These are phyloP conservation scores for Pichia cabralensis DNA, from an alignment of 805 yeast species.

Conservation along the genomic window DNA sequence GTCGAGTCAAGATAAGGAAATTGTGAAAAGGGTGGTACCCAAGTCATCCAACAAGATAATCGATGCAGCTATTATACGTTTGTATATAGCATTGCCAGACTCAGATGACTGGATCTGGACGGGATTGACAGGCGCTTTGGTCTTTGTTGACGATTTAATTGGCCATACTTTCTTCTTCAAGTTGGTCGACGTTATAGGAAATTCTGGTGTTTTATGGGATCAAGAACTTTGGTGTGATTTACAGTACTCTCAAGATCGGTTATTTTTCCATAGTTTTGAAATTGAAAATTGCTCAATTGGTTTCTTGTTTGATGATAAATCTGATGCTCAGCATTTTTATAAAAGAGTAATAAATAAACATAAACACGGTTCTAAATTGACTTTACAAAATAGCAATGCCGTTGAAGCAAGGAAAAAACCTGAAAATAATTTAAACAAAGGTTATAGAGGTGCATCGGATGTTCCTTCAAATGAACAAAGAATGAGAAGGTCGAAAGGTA, in stretches of 20 bases:
- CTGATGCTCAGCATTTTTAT: constrained; percentile 77
- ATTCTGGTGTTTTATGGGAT: constrained; percentile 91
- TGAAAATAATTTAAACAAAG: constrained; percentile 31
- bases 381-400: constrained; percentile 80
- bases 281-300: constrained; percentile 85
- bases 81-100: constrained; percentile 86
- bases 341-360: constrained; percentile 67
- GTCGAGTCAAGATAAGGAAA: constrained; percentile 66
- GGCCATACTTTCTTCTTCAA: constrained; percentile 91
- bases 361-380: constrained; percentile 80
- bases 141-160: constrained; percentile 81
- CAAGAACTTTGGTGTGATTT: constrained; percentile 88
- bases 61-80: constrained; percentile 82
- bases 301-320: constrained; percentile 76
- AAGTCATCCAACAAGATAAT: constrained; percentile 78
- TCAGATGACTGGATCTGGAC: constrained; percentile 77
- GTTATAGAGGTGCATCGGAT: constrained; percentile 53
- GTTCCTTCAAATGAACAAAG: constrained; percentile 33
- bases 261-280: constrained; percentile 92
- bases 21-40: constrained; percentile 81
- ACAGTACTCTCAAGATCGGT: constrained; percentile 85
- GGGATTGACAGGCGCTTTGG: constrained; percentile 81
- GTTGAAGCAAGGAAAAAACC: constrained; percentile 59
- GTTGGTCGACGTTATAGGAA: constrained; percentile 74
- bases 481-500: constrained; percentile 45